Evolutionary conservation across 116 monocot species (phyloP).

Genomic region (Iris pallida): DNA sequence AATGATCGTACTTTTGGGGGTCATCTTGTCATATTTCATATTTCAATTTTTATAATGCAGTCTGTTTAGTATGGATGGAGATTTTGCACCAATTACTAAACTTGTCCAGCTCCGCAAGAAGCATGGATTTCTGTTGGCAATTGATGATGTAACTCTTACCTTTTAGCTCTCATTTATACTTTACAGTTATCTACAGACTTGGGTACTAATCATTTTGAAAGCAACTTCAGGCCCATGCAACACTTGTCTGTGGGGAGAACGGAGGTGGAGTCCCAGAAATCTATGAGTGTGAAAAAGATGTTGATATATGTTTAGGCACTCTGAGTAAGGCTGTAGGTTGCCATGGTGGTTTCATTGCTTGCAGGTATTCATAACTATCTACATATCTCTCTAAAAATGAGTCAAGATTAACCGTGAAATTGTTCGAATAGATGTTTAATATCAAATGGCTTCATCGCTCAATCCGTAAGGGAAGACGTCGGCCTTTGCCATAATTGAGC

Average conservation of each 20-base stretch:
- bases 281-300: constrained; percentile 62
- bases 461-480: no score
- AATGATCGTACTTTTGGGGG: not conserved
- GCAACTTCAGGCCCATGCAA: constrained; percentile 72
- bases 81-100: constrained; percentile 70
- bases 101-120: constrained; percentile 57
- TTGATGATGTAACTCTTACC: constrained; percentile 63
- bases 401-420: not conserved
- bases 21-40: not conserved
- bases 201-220: not conserved
- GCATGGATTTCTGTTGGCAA: constrained; percentile 67
- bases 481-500: no score
- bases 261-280: constrained; percentile 77
- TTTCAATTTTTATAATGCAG: constrained; percentile 32
- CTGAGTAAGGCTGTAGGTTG: constrained; percentile 88
- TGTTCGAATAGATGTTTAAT: not conserved
- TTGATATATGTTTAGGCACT: constrained; percentile 86
- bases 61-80: constrained; percentile 95
- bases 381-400: not conserved
- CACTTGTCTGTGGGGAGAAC: constrained; percentile 82
- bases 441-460: no score
- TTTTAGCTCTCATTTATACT: not conserved
- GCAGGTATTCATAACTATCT: constrained; percentile 45
- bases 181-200: not conserved
- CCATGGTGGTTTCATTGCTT: constrained; percentile 89